Base-by-base conservation (phyloP, 495 filamentous ascomycete species). In the Podospora didyma region DNA sequence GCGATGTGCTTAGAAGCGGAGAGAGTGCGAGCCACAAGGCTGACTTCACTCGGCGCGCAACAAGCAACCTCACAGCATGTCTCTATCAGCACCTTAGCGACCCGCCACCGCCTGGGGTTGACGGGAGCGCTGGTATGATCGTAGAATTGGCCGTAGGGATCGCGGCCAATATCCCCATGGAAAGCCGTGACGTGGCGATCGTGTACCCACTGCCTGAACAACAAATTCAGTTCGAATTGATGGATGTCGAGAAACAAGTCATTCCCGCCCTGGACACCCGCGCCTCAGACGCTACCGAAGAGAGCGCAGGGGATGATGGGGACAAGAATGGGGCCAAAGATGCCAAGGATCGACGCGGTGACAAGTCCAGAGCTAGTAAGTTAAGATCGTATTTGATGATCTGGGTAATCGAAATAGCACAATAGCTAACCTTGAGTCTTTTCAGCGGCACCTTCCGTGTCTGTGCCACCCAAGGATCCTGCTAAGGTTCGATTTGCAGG, bases 141-240 rank as follows among this genome's bases (percentile, higher is more conserved):
- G 83, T 97, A 34, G 92, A 97, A 71, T 81, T 97, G 44, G 90
- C 93, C 7, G 80, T 97, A 24, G 88, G 85, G 50, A 92, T 98
- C 57, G 84, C 89, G 2, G 81, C 83, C 60, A 93, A 97, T 68
- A 75, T 97, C 48, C 94, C 95, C 0, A 72, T 96, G 11, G 94
- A 98, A 72, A 92, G 89, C 59, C 84, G 94, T 60, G 95, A 97
- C 62, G 88, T 98, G 16, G 84, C 82, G 47, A 88, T 98, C 54
- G 83, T 87, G 58, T 97, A 96, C 63, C 86, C 91, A 51, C 70
- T 81, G 37, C 93, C 94, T 0, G 89, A 90, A 47, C 75, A 81
- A 46, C 60, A 74, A 24, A 76, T 96, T 54, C 75, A 83, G 57
- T 76, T 82, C 7, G 79, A 82, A 22, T 78, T 86, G 60, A 97